Conservation (phyloP, 2,329 filamentous ascomycete species). For the Paramyrothecium roridum region DNA sequence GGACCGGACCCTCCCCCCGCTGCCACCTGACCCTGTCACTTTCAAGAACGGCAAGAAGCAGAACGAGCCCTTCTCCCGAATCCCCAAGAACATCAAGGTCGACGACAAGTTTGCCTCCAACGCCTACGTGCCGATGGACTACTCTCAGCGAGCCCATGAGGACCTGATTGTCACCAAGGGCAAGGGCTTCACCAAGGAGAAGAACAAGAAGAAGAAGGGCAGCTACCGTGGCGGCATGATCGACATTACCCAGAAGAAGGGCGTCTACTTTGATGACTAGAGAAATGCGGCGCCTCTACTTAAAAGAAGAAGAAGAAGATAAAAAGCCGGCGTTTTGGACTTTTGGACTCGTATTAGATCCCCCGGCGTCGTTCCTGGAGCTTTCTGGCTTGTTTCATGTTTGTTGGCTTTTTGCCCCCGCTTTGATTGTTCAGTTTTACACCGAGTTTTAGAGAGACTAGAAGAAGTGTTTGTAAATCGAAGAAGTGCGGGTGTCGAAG, state of each 20-base stretch:
- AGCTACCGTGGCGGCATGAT: conserved; percentile 88
- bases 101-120: conserved; percentile 73
- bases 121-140: conserved; percentile 78
- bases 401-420: no score
- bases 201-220: conserved; percentile 96
- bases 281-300: background rate
- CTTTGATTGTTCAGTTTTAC: no score
- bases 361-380: background rate
- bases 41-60: conserved; percentile 47
- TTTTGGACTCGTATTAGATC: background rate
- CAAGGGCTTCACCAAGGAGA: conserved; percentile 98
- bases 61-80: conserved; percentile 73
- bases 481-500: no score
- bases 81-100: conserved; percentile 65
- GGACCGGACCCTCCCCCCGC: conserved; percentile 36
- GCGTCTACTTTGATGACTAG: conserved; percentile 93
- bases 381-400: background rate
- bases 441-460: no score
- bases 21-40: conserved; percentile 47
- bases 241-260: conserved; percentile 76
- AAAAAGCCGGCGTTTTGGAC: conserved; percentile 19
- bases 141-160: conserved; percentile 83
- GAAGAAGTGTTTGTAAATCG: no score
- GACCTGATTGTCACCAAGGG: conserved; percentile 89
- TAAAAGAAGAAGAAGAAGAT: background rate